Conservation (phyloP, 805 yeast genomes). For the Wickerhamomyces rabaulensis region DNA sequence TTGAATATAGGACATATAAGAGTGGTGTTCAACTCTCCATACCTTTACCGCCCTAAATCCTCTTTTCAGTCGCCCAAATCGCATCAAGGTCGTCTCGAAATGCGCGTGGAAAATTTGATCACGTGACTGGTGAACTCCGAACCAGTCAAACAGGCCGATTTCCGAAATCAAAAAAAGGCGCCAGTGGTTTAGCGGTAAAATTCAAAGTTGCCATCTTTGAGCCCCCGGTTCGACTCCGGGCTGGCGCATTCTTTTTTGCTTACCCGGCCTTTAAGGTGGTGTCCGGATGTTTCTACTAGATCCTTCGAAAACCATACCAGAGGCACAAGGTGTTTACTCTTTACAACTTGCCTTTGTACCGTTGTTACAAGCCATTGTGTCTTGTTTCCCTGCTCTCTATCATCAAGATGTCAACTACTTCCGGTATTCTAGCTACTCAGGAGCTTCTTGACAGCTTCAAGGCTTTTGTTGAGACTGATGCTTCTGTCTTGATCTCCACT, state of each 20-base stretch:
- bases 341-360: neutral
- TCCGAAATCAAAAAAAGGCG: constrained; percentile 2
- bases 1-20: too few species aligned
- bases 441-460: constrained; percentile 43
- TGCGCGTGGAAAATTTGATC: too few species aligned
- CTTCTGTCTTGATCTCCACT: constrained; percentile 32
- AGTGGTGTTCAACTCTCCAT: too few species aligned
- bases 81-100: too few species aligned
- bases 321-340: too few species aligned
- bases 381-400: neutral
- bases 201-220: constrained; percentile 48
- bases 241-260: constrained; percentile 9
- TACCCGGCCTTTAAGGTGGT: too few species aligned
- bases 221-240: constrained; percentile 34
- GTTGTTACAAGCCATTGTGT: neutral
- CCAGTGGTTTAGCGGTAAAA: constrained; percentile 47
- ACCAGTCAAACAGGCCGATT: too few species aligned
- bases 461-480: constrained; percentile 28
- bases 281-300: neutral
- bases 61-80: too few species aligned
- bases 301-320: neutral
- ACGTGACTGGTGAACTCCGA: too few species aligned
- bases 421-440: constrained; percentile 48
- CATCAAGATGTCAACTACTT: constrained; percentile 53
- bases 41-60: neutral